Evolutionary conservation across 768 basidiomycete genomes (phyloP), one percentile per base, ranked within the genome.

Genomic region (Tulasnella sp.): DNA sequence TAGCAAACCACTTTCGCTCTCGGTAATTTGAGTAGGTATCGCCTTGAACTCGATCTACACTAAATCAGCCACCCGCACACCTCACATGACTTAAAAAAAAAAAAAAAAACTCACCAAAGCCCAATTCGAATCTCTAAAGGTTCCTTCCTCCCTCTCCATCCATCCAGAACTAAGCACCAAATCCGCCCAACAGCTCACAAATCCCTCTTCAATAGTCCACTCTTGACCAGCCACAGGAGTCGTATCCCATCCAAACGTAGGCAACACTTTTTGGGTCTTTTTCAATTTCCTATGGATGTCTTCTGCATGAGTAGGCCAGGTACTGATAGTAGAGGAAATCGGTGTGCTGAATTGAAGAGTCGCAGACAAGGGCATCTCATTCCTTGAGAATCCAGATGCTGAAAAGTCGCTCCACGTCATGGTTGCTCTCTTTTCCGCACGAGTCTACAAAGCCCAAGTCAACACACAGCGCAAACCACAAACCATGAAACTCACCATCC

Each of bases 401-500:
- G 88, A 86, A 61, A 96, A 95, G 63, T 93, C 90, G 44, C 77
- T 81, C 91, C 91, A 96, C 16, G 79, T 77, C 55, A 96, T 72
- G 0, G 91, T 92, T 48, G 79, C 67, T 28, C 91, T 83, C 62
- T 91, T 91, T 35, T 77, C 70, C 1, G 76, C 57, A 47, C 74
- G 76, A 61, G 77, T 71, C 83, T 87, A 59, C 34, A 40, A 34
- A 9, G 12, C 45, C 44, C 29, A 46, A 32, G 16, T 22, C 13
- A 61, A 40, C n/a, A 19, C 25, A 31, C n/a, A 12, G 44, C 4
- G 25, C 51, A 37, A 28, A 27, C 49, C 2, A 47, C 44, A 34
- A 12, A 42, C 29, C 10, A 53, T 25, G 16, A 19, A 13, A 60
- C 80, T 58, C 48, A 76, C 78, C 62, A 70, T 73, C 55, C 87